phyloP scores from a whole-genome alignment of 1,284 basidiomycete genomes.

The Trichosporon sp. region DNA sequence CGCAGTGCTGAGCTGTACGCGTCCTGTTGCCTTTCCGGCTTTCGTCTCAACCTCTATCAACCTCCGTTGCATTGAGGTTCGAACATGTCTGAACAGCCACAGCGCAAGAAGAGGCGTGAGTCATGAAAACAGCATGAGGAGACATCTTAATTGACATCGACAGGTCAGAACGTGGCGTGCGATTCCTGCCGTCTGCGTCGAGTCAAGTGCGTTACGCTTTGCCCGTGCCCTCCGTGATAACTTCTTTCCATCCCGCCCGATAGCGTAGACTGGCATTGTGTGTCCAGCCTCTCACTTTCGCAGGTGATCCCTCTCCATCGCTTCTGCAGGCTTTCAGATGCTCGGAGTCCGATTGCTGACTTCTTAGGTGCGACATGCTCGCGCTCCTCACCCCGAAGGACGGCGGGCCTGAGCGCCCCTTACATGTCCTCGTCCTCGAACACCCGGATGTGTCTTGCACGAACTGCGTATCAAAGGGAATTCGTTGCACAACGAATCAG shows the following conservation, averaged over 20 bases:
- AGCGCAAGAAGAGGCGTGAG: slow-evolving; percentile 1
- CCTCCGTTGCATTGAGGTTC: not conserved
- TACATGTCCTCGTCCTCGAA: slow-evolving; percentile 23
- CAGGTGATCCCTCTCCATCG: too few relatives aligned
- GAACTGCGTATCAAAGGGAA: slow-evolving; percentile 35
- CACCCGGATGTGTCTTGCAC: slow-evolving; percentile 33
- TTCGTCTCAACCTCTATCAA: not conserved
- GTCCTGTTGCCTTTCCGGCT: not conserved
- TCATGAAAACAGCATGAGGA: not conserved
- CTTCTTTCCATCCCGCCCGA: not conserved
- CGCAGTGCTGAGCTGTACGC: not conserved
- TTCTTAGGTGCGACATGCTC: slow-evolving; percentile 26
- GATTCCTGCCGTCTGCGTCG: slow-evolving; percentile 37
- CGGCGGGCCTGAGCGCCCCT: slow-evolving; percentile 4
- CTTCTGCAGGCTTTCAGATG: too few relatives aligned
- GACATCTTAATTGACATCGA: not conserved
- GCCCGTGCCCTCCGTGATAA: not conserved
- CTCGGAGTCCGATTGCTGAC: too few relatives aligned
- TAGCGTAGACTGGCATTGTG: too few relatives aligned
- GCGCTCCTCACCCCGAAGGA: slow-evolving; percentile 21
- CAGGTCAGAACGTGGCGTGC: slow-evolving; percentile 41
- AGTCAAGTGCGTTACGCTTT: slow-evolving; percentile 33
- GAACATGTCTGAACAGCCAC: not conserved
- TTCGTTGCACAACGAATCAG: slow-evolving; percentile 35
- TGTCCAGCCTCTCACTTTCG: too few relatives aligned